A percentile compares a stretch with the other conserved stretches of the same genome.
phyloP scores from a whole-genome alignment of 257 asterid species.

The Salvia splendens region DNA sequence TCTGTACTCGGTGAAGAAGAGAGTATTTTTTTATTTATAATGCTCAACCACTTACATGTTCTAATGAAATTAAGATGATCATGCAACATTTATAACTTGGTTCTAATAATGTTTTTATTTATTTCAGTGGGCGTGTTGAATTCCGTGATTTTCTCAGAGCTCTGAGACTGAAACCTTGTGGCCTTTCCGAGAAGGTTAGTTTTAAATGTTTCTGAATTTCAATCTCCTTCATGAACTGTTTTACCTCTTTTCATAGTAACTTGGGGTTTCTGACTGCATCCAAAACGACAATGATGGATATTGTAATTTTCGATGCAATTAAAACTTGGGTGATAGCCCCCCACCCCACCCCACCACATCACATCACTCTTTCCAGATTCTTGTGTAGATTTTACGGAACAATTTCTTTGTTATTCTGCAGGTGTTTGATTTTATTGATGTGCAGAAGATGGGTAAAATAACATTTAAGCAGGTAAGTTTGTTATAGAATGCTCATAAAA shows the following conservation, averaged over 20 bases:
- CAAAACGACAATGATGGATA: not conserved
- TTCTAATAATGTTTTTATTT: slow-evolving; percentile 34
- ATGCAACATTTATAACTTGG: slow-evolving; percentile 24
- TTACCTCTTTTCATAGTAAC: slow-evolving; percentile 7
- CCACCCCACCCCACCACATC: too few species aligned
- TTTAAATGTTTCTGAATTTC: not conserved
- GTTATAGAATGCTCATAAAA: too few species aligned
- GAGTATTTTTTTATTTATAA: not conserved
- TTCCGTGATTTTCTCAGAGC: slow-evolving; percentile 68
- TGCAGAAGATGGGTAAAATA: slow-evolving; percentile 70
- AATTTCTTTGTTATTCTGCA: slow-evolving; percentile 31
- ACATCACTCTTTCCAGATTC: not conserved
- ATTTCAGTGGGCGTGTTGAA: slow-evolving; percentile 73
- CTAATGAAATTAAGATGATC: slow-evolving; percentile 1
- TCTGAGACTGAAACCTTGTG: slow-evolving; percentile 71
- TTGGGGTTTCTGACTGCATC: not conserved
- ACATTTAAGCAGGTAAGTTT: slow-evolving; percentile 78
- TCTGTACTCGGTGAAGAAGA: slow-evolving; percentile 7
- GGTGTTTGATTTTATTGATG: slow-evolving; percentile 81
- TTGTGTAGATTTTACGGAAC: not conserved
- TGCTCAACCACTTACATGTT: slow-evolving; percentile 19
- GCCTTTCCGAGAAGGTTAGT: slow-evolving; percentile 70
- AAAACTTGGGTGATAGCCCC: too few species aligned
- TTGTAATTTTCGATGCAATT: too few species aligned
- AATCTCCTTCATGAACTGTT: slow-evolving; percentile 4